These are phyloP conservation scores for Knufia fluminis DNA, from an alignment of 2,329 filamentous ascomycete species.

Conservation along the genomic window DNA sequence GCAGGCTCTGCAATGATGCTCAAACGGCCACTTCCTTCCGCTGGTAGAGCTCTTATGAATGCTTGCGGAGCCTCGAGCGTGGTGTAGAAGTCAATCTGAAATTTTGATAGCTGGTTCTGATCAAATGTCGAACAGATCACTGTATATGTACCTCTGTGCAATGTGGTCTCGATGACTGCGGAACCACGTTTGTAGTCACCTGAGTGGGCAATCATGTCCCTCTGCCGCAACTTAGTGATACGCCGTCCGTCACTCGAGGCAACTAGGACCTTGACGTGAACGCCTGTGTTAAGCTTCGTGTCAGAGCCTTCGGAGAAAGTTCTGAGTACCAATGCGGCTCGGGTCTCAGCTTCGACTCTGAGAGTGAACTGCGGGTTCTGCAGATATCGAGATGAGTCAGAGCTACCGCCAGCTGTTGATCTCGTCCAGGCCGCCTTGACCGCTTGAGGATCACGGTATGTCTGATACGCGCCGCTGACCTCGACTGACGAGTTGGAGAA, in stretches of 20 bases:
- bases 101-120: slow-evolving; percentile 52
- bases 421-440: slow-evolving; percentile 62
- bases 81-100: slow-evolving; percentile 65
- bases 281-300: slow-evolving; percentile 57
- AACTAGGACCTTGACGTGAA: slow-evolving; percentile 75
- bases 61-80: not conserved
- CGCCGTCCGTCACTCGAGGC: slow-evolving; percentile 48
- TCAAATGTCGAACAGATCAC: slow-evolving; percentile 24
- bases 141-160: slow-evolving; percentile 62
- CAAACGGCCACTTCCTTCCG: slow-evolving; percentile 67
- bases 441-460: slow-evolving; percentile 51
- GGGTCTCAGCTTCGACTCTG: not conserved
- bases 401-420: slow-evolving; percentile 75
- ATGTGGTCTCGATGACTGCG: slow-evolving; percentile 55
- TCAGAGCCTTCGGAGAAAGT: slow-evolving; percentile 26
- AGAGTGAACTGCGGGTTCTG: slow-evolving; percentile 81
- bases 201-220: slow-evolving; percentile 72
- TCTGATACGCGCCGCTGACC: slow-evolving; percentile 53
- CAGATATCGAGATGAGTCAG: slow-evolving; percentile 65
- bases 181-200: slow-evolving; percentile 82
- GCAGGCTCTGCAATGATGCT: slow-evolving; percentile 49
- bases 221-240: slow-evolving; percentile 56
- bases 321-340: slow-evolving; percentile 14
- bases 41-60: slow-evolving; percentile 45
- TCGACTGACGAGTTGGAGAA: slow-evolving; percentile 59